Conservation (phyloP, 345 rosid species). For the Eucalyptus polyanthemos region DNA sequence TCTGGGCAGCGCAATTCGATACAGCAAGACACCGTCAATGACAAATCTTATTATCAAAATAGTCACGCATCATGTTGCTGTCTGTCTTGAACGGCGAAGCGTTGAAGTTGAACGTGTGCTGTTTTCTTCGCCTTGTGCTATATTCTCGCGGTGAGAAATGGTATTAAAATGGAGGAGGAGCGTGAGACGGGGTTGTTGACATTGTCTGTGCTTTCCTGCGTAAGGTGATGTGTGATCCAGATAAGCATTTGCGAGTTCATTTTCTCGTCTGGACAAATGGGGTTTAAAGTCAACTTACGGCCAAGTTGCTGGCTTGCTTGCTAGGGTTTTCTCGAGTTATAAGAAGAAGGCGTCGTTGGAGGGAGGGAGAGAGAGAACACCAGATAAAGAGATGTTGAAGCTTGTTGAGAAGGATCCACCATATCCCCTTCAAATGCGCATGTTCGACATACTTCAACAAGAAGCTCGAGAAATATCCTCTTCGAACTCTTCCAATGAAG, state of each 20-base stretch:
- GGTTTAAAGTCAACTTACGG: background rate
- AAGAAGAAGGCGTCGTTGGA: slow-evolving; percentile 5
- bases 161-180: background rate
- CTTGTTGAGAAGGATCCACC: slow-evolving; percentile 52
- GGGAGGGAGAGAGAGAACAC: slow-evolving; percentile 42
- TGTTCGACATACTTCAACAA: slow-evolving; percentile 41
- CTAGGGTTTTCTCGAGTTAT: background rate
- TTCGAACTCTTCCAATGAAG: background rate
- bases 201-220: background rate
- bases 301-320: background rate
- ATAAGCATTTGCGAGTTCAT: background rate
- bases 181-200: background rate
- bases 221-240: background rate
- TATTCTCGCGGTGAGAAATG: background rate
- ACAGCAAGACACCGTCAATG: background rate
- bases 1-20: background rate
- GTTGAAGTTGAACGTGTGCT: background rate
- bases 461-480: slow-evolving; percentile 9
- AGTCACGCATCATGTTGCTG: background rate
- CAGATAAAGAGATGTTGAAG: slow-evolving; percentile 44
- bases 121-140: background rate
- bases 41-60: background rate
- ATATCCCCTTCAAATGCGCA: slow-evolving; percentile 37
- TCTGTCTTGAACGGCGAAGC: background rate
- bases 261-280: background rate